Base-by-base conservation (phyloP, 75 land plant genomes). In the Picea sitchensis region DNA sequence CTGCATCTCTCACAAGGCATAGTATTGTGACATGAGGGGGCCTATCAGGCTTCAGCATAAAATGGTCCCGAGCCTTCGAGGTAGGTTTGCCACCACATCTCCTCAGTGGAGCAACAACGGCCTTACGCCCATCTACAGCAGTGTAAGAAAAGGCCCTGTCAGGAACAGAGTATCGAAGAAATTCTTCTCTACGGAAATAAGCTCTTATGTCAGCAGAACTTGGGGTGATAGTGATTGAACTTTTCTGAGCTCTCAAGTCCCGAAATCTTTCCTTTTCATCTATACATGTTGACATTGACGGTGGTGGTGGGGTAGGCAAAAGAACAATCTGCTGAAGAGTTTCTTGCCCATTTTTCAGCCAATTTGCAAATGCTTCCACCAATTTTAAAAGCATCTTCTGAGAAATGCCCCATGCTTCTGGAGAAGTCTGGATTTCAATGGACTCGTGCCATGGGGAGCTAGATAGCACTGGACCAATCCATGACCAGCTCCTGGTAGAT, bases 181-280 rank as follows among this genome's bases (percentile, higher is more conserved):
- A 41, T 79, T 98, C 99, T 67, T 98, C 96, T 82, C 79, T 86
- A 17, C 96, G 94, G 77, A 98, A 98, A 80, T 98, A 98, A 44
- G 83, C 83, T 61, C 90, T 90, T 80, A 95, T 91, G 86, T 98
- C 99, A 51, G 92, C 98, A 79, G 99, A 87, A 83, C 99, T 95
- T 5, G 99, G 90, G 65, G 82, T 83, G 73, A 98, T 95, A 17
- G 99, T 98, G 75, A 78, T 90, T 12, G 89, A 84, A 80, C 99
- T 98, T 86, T 98, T 98, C 84, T 98, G 99, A 72, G 98, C 99
- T 84, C 96, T 88, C 60, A 95, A 80, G 76, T 98, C 99, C 82
- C 89, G 88, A 81, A 98, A 98, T 75, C 99, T 87, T 76, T 98
- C 99, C 81, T 93, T 98, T 85, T 98, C 99, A 82, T 95, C 96